Base-by-base conservation (phyloP, 169 alveolate species). In the Plasmodium fragile region DNA sequence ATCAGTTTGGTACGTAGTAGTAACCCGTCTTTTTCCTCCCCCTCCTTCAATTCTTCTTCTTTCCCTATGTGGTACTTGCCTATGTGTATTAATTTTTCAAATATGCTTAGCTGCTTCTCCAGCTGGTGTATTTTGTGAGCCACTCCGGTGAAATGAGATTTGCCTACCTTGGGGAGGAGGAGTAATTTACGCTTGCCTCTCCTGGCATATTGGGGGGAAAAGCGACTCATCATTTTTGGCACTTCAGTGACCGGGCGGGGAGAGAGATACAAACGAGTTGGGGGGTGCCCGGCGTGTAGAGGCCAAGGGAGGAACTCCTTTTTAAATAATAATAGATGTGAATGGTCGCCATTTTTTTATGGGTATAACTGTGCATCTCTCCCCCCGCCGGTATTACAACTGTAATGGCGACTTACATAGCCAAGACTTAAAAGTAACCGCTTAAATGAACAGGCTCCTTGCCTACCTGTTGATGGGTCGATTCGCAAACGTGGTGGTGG, bases 21-120 rank as follows among this genome's bases (percentile, higher is more conserved):
- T n/a, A 39, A 22, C 36, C 13, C 18, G 75, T 59, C 75, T 77
- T 77, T 77, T 36, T 81, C 89, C 6, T 25, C 36, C 53, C 22
- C 53, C 32, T 39, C 89, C 10, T 30, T 52, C 73, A 28, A n/a
- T 79, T 18, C 75, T 8, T 18, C 75, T 8, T 53, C 55, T 4
- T 55, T 55, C 30, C 4, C 92, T 10, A 55, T 69, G 16, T 82
- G 41, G 59, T 82, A 82, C 28, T 53, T 53, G 7, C 93, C 84
- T 3, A 84, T 18, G 25, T 25, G 30, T 36, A 84, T 6, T 49
- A 84, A 32, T 75, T 84, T 84, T 45, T 84, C 83, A 28, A 84
- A 84, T 13, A 73, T 30, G 3, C 93, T 79, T 5, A 5, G 10
- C 25, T 84, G 85, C 28, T 84, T 84, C 78, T 84, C 25, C 34